Evolutionary conservation across 1,284 basidiomycete species (phyloP).

Genomic region (Leccinum fuscescens): DNA sequence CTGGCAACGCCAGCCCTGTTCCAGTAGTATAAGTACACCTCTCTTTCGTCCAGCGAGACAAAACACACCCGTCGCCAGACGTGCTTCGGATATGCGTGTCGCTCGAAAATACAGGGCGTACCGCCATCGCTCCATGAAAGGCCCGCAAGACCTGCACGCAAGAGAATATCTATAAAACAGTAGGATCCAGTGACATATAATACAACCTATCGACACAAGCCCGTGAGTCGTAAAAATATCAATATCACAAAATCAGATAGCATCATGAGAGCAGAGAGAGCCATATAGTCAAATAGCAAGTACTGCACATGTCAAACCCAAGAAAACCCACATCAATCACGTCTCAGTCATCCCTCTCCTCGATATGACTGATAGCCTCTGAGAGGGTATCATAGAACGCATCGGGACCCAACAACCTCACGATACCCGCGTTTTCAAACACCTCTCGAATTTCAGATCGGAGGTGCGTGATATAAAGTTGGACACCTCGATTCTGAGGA

Average conservation of each 20-base stretch:
- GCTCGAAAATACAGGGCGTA: too few relatives aligned
- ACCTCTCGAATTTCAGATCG: conserved; percentile 51
- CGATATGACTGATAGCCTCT: conserved; percentile 56
- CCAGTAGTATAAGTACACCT: too few relatives aligned
- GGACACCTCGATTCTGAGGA: conserved; percentile 63
- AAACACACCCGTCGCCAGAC: too few relatives aligned
- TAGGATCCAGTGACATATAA: neutral
- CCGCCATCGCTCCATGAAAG: too few relatives aligned
- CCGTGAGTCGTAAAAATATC: conserved; percentile 6
- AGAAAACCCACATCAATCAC: neutral
- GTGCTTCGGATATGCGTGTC: too few relatives aligned
- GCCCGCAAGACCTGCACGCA: neutral
- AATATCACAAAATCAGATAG: conserved; percentile 4
- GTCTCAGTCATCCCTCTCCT: conserved; percentile 33
- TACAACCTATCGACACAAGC: conserved; percentile 2
- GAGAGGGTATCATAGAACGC: conserved; percentile 74
- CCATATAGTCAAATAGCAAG: neutral
- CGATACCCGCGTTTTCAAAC: conserved; percentile 69
- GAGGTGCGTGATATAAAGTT: conserved; percentile 79
- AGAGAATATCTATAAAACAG: neutral
- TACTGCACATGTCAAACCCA: neutral
- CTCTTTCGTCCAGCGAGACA: too few relatives aligned
- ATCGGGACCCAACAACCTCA: conserved; percentile 61
- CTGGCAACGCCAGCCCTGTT: too few relatives aligned
- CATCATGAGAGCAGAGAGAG: neutral